These are phyloP conservation scores for Botryotinia globosa DNA, from an alignment of 2,329 filamentous ascomycete species.

Conservation along the genomic window DNA sequence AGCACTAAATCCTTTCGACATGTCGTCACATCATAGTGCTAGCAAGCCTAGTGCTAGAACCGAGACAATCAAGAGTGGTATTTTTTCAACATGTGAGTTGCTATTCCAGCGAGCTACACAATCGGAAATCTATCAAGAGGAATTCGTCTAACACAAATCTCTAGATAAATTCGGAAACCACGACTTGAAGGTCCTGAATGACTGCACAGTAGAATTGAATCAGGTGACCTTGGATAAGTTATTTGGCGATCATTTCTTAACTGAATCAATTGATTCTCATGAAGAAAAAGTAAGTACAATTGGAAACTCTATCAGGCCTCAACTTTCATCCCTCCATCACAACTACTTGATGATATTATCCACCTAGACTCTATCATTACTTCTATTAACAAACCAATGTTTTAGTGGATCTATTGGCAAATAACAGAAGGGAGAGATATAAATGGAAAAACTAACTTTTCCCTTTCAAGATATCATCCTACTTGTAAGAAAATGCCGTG, in stretches of 20 bases:
- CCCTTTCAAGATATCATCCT: neutral
- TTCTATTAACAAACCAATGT: neutral
- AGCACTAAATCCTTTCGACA: neutral
- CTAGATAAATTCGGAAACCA: neutral
- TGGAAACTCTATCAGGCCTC: neutral
- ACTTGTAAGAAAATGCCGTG: neutral
- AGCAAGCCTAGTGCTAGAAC: too few species aligned
- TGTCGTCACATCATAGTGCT: neutral
- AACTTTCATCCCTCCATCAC: neutral
- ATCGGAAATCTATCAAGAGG: neutral
- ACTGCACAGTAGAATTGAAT: neutral
- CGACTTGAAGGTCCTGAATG: neutral
- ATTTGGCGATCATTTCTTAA: neutral
- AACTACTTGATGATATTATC: neutral
- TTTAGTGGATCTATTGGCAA: neutral
- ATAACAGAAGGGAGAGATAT: too few species aligned
- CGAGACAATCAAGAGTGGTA: neutral
- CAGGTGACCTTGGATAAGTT: neutral
- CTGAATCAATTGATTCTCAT: neutral
- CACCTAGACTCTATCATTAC: neutral
- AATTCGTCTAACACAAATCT: neutral
- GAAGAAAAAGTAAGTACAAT: neutral
- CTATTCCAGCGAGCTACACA: neutral
- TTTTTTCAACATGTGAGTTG: neutral
- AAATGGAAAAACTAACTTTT: neutral